phyloP scores from a whole-genome alignment of 2,329 filamentous ascomycete species.

The Curvularia verruculosa region DNA sequence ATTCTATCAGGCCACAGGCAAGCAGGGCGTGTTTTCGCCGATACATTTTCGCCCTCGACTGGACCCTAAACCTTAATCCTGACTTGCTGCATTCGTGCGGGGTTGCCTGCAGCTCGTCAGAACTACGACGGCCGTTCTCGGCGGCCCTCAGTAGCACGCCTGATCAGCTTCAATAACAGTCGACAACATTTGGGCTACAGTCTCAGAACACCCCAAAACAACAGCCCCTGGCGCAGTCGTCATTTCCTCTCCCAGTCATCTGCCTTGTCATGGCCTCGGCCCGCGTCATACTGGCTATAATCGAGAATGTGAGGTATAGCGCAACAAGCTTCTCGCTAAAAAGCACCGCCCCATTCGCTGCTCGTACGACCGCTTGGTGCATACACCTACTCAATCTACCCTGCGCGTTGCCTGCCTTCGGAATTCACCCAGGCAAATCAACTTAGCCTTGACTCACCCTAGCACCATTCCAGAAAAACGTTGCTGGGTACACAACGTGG shows the following conservation, averaged over 20 bases:
- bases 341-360: conserved; percentile 19
- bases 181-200: conserved; percentile 1
- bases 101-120: conserved; percentile 9
- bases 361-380: conserved; percentile 20
- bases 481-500: conserved; percentile 13
- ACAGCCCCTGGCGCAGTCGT: conserved; percentile 8
- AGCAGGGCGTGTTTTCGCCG: conserved; percentile 28
- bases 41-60: conserved; percentile 38
- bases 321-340: conserved; percentile 22
- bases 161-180: conserved; percentile 13
- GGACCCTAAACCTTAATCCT: conserved; percentile 29
- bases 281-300: not conserved
- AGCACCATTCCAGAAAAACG: conserved; percentile 35
- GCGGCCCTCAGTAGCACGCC: conserved; percentile 15
- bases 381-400: conserved; percentile 30
- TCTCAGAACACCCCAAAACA: conserved; percentile 1
- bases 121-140: conserved; percentile 12
- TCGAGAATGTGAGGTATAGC: conserved; percentile 2
- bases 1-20: conserved; percentile 22
- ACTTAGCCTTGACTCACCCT: conserved; percentile 19
- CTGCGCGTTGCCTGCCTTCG: conserved; percentile 15
- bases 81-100: conserved; percentile 25
- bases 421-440: conserved; percentile 21
- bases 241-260: not conserved
- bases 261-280: not conserved